Evolutionary conservation across 306 rosid genomes (phyloP).

Genomic region (Castanea sativa): DNA sequence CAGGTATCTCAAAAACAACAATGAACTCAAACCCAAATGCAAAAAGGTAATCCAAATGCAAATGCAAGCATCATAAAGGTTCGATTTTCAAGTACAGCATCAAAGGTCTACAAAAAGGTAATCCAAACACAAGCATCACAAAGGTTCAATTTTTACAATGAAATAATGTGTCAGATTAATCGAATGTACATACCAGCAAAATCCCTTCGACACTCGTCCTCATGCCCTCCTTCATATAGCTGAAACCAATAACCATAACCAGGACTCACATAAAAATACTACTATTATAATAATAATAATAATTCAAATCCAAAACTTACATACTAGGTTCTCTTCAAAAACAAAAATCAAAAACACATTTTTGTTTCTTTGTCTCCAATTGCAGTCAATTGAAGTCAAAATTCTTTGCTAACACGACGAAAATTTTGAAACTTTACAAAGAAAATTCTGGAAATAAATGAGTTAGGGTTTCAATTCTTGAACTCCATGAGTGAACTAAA

Average conservation of each 20-base stretch:
- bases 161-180: not conserved
- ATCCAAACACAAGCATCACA: not conserved
- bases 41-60: no score
- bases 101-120: no score
- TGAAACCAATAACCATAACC: conserved; percentile 31
- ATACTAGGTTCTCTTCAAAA: no score
- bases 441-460: not conserved
- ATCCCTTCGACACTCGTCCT: conserved; percentile 97
- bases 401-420: not conserved
- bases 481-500: not conserved
- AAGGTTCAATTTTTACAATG: not conserved
- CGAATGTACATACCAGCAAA: conserved; percentile 58
- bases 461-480: not conserved
- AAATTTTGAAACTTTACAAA: not conserved
- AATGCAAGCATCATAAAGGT: no score
- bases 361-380: not conserved
- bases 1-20: not conserved
- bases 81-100: no score
- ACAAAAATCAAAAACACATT: not conserved
- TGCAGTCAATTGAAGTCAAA: no score
- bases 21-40: not conserved
- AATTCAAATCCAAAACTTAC: not conserved
- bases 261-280: not conserved
- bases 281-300: no score
- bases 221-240: conserved; percentile 99